Conservation (phyloP, 129 eudicot species). For the Silybum marianum region DNA sequence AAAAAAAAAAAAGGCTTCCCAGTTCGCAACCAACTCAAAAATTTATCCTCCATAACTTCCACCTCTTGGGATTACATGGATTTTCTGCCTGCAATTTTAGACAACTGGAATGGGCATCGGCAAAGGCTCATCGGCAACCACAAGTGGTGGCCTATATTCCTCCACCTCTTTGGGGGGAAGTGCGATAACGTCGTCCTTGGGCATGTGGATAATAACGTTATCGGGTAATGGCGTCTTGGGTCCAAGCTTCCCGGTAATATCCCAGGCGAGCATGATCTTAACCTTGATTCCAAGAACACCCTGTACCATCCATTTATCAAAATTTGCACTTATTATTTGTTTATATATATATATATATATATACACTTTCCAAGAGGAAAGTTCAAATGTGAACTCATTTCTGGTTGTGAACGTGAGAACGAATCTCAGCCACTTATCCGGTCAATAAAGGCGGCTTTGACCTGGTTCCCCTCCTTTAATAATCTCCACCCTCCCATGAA, state of each 20-base stretch:
- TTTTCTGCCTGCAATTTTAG: no score
- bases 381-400: no score
- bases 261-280: conserved; percentile 59
- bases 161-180: conserved; percentile 35
- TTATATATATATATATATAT: no score
- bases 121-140: conserved; percentile 21
- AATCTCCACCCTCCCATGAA: no score
- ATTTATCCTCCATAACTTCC: neutral
- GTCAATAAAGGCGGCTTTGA: no score
- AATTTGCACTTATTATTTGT: neutral
- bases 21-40: neutral
- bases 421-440: no score
- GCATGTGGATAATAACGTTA: conserved; percentile 43
- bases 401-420: no score
- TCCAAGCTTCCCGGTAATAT: conserved; percentile 55
- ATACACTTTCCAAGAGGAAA: no score
- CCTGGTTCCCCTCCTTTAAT: no score
- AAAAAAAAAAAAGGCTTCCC: neutral
- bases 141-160: conserved; percentile 29
- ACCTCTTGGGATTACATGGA: neutral
- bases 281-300: conserved; percentile 68
- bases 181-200: conserved; percentile 40
- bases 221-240: conserved; percentile 62
- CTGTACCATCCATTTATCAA: conserved; percentile 19
- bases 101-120: conserved; percentile 10